These are phyloP conservation scores for Posidonia australis DNA, from an alignment of 106 monocot species.

Conservation along the genomic window DNA sequence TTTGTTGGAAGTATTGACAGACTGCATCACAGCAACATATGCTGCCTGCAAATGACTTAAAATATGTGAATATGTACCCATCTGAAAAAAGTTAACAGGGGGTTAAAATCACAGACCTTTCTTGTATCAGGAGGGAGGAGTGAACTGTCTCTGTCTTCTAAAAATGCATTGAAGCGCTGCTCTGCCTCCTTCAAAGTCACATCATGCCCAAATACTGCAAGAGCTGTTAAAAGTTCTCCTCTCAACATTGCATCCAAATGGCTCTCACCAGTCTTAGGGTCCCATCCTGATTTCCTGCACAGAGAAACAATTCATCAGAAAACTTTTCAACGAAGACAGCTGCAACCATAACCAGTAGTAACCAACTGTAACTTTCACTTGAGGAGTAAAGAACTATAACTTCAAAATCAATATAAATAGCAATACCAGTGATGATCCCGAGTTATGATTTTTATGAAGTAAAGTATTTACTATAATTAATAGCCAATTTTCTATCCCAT, in stretches of 20 bases:
- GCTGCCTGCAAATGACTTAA: conserved; percentile 52
- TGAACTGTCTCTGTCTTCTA: conserved; percentile 56
- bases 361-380: too few relatives aligned
- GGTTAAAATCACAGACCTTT: conserved; percentile 30
- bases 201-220: conserved; percentile 63
- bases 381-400: too few relatives aligned
- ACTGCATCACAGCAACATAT: conserved; percentile 71
- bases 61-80: background rate
- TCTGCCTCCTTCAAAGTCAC: conserved; percentile 60
- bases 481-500: too few relatives aligned
- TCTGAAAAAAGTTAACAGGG: background rate
- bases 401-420: too few relatives aligned
- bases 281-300: conserved; percentile 83
- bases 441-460: too few relatives aligned
- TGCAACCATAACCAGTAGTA: too few relatives aligned
- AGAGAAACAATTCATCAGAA: conserved; percentile 7
- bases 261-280: conserved; percentile 66
- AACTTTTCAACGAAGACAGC: too few relatives aligned
- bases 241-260: conserved; percentile 84
- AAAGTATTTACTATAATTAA: too few relatives aligned
- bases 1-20: conserved; percentile 33
- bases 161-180: conserved; percentile 46
- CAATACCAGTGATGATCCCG: too few relatives aligned
- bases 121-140: conserved; percentile 81
- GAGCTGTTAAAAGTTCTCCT: conserved; percentile 57